Evolutionary conservation across 164 flowering plant species (phyloP), one percentile per base, ranked within the genome.

Genomic region (Aristolochia fimbriata): DNA sequence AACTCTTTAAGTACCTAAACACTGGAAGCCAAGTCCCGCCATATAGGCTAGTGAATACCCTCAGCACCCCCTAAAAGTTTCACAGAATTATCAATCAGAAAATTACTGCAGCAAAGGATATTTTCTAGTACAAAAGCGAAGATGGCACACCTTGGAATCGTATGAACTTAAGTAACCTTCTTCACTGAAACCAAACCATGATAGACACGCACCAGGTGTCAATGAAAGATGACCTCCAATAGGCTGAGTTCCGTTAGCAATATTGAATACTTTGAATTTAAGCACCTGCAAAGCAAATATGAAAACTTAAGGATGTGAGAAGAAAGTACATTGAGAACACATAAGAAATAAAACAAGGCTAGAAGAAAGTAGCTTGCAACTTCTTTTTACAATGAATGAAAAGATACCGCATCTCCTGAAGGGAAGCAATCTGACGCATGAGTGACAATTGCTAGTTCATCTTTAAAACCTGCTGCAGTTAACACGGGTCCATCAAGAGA

Each of bases 151-250:
- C 99, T 88, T 87, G 23, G 99, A 91, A 78, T 94, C 99, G 77
- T 78, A 94, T 33, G 85, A 84, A 71, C 96, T 76, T 61, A 94
- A 73, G 63, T 74, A 82, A 33, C 99, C 99, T 73, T 87, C 97
- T 72, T 88, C 97, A 71, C 90, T 87, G 75, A 85, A 94, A 49
- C 97, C 99, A 68, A 94, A 78, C 99, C 99, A 94, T 50, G 78
- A 62, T 54, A 94, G 71, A 62, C 47, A 56, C 60, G 99, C 88
- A 69, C 96, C 96, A 59, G 97, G 96, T 65, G 85, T 80, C 65
- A 91, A 55, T 21, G 97, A 88, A 45, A 94, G 84, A 31, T 72
- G 77, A 47, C 96, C 96, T 79, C 64, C 75, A 7, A 71, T 59
- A 47, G 82, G 72, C 67, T 77, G 86, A 13, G 87, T 76, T 55